These are phyloP conservation scores for Xerocomus nothofagi DNA, from an alignment of 1,284 basidiomycete species.

Conservation along the genomic window DNA sequence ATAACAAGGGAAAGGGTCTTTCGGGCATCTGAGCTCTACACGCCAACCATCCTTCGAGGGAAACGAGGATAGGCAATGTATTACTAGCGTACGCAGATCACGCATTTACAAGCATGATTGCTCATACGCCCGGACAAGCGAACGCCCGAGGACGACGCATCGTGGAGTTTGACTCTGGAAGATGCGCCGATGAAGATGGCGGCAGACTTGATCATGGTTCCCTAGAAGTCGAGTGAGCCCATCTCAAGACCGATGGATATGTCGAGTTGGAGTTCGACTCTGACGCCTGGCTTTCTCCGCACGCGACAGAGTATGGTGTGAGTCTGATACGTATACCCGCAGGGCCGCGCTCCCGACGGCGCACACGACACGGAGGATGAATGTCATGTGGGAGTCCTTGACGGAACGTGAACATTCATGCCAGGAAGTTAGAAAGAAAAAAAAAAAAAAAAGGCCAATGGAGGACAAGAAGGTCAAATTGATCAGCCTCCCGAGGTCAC, in stretches of 20 bases:
- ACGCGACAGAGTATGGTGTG: not conserved
- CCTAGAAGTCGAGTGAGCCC: not conserved
- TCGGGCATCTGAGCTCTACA: constrained; percentile 27
- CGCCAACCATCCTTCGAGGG: not conserved
- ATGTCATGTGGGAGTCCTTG: not conserved
- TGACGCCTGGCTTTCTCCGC: not conserved
- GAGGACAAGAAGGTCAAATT: no score
- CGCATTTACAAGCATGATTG: not conserved
- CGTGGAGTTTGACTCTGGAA: not conserved
- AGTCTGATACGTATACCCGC: not conserved
- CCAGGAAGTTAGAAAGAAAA: no score
- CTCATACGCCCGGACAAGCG: no score
- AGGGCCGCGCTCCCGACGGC: not conserved
- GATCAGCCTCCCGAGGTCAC: no score
- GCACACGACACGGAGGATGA: not conserved
- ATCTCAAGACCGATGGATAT: not conserved
- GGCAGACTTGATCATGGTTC: not conserved
- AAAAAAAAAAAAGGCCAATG: not conserved
- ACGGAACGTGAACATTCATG: not conserved
- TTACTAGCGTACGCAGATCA: constrained; percentile 11
- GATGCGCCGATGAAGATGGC: not conserved
- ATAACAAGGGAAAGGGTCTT: no score
- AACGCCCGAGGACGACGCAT: not conserved
- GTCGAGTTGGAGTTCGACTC: not conserved
- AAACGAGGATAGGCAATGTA: constrained; percentile 20